These are phyloP conservation scores for Tolypocladium album DNA, from an alignment of 2,329 filamentous ascomycete species.

Conservation along the genomic window DNA sequence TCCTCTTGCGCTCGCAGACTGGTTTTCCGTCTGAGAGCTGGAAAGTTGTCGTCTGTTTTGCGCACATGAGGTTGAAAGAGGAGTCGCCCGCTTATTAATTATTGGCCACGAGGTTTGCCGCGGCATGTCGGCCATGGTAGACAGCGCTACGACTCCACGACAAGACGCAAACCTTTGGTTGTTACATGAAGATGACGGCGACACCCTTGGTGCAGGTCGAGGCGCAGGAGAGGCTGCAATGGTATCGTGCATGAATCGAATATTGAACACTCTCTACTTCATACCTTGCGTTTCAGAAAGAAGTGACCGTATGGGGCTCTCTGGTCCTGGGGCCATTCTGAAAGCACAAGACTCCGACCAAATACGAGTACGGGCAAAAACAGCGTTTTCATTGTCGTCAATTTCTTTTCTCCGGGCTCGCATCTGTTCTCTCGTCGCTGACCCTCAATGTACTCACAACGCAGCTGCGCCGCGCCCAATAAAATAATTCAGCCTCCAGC, in stretches of 20 bases:
- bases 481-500: neutral
- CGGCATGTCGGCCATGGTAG: no score
- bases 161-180: no score
- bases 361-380: no score
- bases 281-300: no score
- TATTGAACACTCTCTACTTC: no score
- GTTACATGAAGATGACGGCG: no score
- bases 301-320: no score
- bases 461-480: neutral
- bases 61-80: neutral
- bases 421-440: neutral
- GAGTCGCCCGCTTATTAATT: neutral
- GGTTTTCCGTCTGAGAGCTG: neutral
- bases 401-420: neutral
- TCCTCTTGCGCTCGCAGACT: neutral
- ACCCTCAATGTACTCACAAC: neutral
- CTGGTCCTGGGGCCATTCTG: no score
- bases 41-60: neutral
- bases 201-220: no score
- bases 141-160: neutral
- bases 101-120: neutral
- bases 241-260: no score
- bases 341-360: neutral
- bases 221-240: no score
- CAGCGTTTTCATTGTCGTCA: neutral